Base-by-base conservation (phyloP, 345 rosid species). In the Corchorus capsularis region DNA sequence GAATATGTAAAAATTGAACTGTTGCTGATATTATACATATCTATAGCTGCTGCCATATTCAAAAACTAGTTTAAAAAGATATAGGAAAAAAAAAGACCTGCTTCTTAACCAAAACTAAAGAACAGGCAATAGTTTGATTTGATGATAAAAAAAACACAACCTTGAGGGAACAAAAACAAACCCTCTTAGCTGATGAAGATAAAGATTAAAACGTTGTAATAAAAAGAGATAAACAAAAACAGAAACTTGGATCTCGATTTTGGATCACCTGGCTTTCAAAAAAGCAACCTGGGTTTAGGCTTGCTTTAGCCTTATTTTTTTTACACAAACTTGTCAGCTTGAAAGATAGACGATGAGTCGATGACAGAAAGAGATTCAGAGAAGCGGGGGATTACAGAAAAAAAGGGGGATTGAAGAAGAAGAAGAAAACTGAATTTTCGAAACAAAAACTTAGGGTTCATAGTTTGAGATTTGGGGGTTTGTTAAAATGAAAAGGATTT, bases 1-100 rank as follows among this genome's bases (percentile, higher is more conserved):
- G 89, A 90, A 80, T 90, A 90, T 37, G 91, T 85, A 70, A 84
- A 69, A 68, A 80, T 65, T 72, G 78, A 70, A 63, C 2, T 49
- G 75, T n/a, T 65, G 59, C 20, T 71, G 82, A 78, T 83, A 70
- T 66, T 80, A 75, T 82, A 85, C 81, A 88, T 56, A 76, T 83
- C 89, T 78, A 84, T 80, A 74, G 88, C 83, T 85, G 89, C 83
- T 86, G 91, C 90, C 83, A 85, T 81, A 34, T 62, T 32, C 64
- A 32, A 62, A 27, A 34, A 22, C 50, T 41, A 9, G 9, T 39
- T 32, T 63, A 15, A 15, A 17, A 19, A 71, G n/a, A n/a, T n/a
- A 27, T 27, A 27, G 27, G 1, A 27, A 27, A 27, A 27, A 27
- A 27, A 39, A 54, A 2, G 61, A 47, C 85, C 77, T 75, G 82